Conservation (phyloP, 768 basidiomycete genomes). For the Hericium coralloides region DNA sequence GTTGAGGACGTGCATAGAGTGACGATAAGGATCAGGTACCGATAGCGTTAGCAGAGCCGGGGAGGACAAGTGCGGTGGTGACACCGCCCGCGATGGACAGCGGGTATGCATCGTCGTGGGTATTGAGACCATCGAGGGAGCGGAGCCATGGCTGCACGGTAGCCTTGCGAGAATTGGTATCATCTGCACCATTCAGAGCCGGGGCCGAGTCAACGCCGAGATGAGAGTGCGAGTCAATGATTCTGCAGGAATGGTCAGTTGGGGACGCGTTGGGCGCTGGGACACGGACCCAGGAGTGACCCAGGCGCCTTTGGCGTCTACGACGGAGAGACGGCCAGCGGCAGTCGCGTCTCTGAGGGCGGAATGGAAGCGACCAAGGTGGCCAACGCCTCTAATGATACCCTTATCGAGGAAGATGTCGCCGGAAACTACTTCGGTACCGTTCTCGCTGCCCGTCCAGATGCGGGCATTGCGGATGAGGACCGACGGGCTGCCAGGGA, state of each 20-base stretch:
- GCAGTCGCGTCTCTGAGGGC: slow-evolving; percentile 9
- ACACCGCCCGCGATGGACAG: slow-evolving; percentile 73
- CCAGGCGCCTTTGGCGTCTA: slow-evolving; percentile 67
- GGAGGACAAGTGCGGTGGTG: slow-evolving; percentile 68
- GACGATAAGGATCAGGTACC: slow-evolving; percentile 28
- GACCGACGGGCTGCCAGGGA: slow-evolving; percentile 49
- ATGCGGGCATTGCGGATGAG: slow-evolving; percentile 70
- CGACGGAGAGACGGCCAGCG: slow-evolving; percentile 25
- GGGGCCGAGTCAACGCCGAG: slow-evolving; percentile 29
- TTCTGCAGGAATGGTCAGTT: slow-evolving; percentile 12
- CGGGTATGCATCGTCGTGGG: slow-evolving; percentile 64
- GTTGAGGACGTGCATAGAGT: slow-evolving; percentile 1
- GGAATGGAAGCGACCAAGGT: slow-evolving; percentile 22
- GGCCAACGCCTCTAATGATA: slow-evolving; percentile 51
- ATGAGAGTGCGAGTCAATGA: slow-evolving; percentile 42
- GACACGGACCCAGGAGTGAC: slow-evolving; percentile 56
- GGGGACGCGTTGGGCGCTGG: not conserved
- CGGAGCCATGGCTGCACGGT: slow-evolving; percentile 63
- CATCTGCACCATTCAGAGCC: slow-evolving; percentile 22
- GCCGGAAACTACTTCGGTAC: slow-evolving; percentile 53
- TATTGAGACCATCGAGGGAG: slow-evolving; percentile 72
- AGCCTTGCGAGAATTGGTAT: slow-evolving; percentile 33
- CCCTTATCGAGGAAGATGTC: slow-evolving; percentile 68
- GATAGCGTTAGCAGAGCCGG: slow-evolving; percentile 62
- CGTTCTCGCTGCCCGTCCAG: slow-evolving; percentile 73